A percentile compares a stretch with the other conserved stretches of the same genome.
These are phyloP conservation scores for Moesziomyces aphidis DNA, from an alignment of 1,284 basidiomycete genomes.

Conservation along the genomic window DNA sequence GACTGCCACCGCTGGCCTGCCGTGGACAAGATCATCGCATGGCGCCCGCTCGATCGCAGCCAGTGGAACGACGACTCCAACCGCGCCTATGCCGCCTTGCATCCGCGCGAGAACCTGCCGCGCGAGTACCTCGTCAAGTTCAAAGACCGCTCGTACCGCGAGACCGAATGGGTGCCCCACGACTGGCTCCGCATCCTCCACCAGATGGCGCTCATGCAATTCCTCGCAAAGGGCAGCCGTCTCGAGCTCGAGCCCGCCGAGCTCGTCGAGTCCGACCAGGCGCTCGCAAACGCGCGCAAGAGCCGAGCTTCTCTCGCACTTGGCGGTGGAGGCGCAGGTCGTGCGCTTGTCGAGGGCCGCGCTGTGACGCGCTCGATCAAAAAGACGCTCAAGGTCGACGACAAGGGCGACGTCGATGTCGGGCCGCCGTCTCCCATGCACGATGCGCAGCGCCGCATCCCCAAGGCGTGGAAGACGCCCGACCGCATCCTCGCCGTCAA, in stretches of 20 bases:
- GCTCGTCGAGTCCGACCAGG: constrained; percentile 29
- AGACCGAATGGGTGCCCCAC: constrained; percentile 55
- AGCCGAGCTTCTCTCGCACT: constrained; percentile 29
- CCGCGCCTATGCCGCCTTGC: constrained; percentile 24
- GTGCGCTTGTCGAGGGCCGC: constrained; percentile 8
- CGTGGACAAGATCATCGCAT: constrained; percentile 50
- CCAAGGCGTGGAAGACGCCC: constrained; percentile 50
- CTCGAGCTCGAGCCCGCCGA: constrained; percentile 52
- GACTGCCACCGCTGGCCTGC: constrained; percentile 51
- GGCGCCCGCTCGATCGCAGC: constrained; percentile 41
- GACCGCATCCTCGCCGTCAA: constrained; percentile 53
- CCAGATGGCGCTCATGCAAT: constrained; percentile 10
- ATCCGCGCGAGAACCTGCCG: constrained; percentile 34
- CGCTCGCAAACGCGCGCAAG: constrained; percentile 15
- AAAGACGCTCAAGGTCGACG: constrained; percentile 40
- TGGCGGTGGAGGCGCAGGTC: constrained; percentile 11
- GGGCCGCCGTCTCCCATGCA: constrained; percentile 48
- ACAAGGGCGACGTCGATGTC: constrained; percentile 39
- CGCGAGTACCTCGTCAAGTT: constrained; percentile 62
- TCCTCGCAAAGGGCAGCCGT: constrained; percentile 42
- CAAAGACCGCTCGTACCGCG: constrained; percentile 45
- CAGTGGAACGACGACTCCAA: constrained; percentile 35
- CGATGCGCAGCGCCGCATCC: constrained; percentile 52
- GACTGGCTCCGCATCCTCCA: constrained; percentile 49
- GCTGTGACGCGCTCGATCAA: constrained; percentile 23